Evolutionary conservation across 2,329 filamentous ascomycete species (phyloP), one percentile per base, ranked within the genome.

Genomic region (Hypocreales sp.): DNA sequence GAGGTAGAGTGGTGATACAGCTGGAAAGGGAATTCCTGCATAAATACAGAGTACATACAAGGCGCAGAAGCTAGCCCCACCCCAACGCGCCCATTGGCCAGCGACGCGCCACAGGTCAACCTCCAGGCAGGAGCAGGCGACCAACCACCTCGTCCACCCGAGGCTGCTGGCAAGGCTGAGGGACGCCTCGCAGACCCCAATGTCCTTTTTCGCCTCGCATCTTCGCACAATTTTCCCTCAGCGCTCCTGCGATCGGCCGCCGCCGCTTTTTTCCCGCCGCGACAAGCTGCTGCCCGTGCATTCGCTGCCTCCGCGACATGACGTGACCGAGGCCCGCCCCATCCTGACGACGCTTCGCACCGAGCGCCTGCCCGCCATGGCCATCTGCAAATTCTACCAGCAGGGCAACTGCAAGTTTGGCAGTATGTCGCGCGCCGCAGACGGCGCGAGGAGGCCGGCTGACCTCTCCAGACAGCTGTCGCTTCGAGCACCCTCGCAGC

Each of bases 331-430:
- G 22, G 12, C 15, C 14, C 12, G 20, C n/a, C 22, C 17, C 15
- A 24, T 20, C 27, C 22, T 24, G 22, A 24, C 25, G 25, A 19
- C 20, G 4, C 18, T 16, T 17, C 27, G 18, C 18, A n/a, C 23
- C 21, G 17, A 15, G 20, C 16, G 20, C 2, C 27, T 29, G 28
- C 29, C 26, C 38, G 44, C 29, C 18, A 58, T 58, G 55, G 33
- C 47, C 15, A 33, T 65, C 29, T 67, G 62, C 49, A 55, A 50
- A 42, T 67, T 57, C 45, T 67, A 44, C 34, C 49, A 57, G 48
- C 58, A 63, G 42, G 64, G 64, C 31, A 53, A 53, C 45, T 68
- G 64, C 58, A 60, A 53, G 32, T 61, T 51, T 40, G 64, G 64
- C 45, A 53, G 64, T 67, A 52, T 26, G 60, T 52, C 3, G 5